Percentiles rank a stretch among this genome's conserved stretches.
These are phyloP conservation scores for Lactarius pseudohatsudake DNA, from an alignment of 768 basidiomycete species.

Conservation along the genomic window DNA sequence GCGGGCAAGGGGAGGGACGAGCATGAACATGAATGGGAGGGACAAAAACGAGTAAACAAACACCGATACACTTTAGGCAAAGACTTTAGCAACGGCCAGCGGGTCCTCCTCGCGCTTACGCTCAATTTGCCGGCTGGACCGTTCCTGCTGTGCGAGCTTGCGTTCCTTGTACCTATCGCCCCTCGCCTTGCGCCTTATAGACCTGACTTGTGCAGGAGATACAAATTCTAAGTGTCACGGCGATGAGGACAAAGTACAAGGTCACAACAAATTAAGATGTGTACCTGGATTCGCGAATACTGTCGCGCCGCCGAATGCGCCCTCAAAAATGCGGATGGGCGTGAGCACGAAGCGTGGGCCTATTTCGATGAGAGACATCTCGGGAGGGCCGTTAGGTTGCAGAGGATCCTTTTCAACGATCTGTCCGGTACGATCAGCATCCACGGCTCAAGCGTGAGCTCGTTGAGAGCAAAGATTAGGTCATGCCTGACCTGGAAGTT, in stretches of 20 bases:
- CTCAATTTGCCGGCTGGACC: slow-evolving; percentile 58
- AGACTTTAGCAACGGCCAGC: slow-evolving; percentile 85
- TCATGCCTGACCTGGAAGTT: slow-evolving; percentile 80
- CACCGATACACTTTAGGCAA: slow-evolving; percentile 55
- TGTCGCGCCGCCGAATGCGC: slow-evolving; percentile 92
- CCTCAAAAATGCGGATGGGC: slow-evolving; percentile 97
- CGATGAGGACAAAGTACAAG: slow-evolving; percentile 10
- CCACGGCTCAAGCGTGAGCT: not conserved
- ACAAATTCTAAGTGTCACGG: slow-evolving; percentile 69
- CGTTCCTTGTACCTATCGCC: slow-evolving; percentile 81
- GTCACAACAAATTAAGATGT: slow-evolving; percentile 31
- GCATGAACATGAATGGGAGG: slow-evolving; percentile 9
- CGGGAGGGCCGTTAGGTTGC: slow-evolving; percentile 80
- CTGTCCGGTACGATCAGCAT: slow-evolving; percentile 40
- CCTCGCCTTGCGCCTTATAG: slow-evolving; percentile 63
- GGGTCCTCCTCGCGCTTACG: slow-evolving; percentile 71
- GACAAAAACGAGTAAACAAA: slow-evolving; percentile 15
- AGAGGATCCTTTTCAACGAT: slow-evolving; percentile 93
- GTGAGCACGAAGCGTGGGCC: slow-evolving; percentile 97
- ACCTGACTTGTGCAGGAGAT: slow-evolving; percentile 80
- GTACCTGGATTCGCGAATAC: slow-evolving; percentile 93
- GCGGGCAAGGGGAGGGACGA: not conserved
- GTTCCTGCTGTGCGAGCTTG: slow-evolving; percentile 75
- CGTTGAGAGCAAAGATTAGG: not conserved
- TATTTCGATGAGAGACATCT: slow-evolving; percentile 91